A percentile compares a stretch with the other conserved stretches of the same genome.
phyloP scores from a whole-genome alignment of 1,284 basidiomycete genomes.

The Xerocomus amazonicus region DNA sequence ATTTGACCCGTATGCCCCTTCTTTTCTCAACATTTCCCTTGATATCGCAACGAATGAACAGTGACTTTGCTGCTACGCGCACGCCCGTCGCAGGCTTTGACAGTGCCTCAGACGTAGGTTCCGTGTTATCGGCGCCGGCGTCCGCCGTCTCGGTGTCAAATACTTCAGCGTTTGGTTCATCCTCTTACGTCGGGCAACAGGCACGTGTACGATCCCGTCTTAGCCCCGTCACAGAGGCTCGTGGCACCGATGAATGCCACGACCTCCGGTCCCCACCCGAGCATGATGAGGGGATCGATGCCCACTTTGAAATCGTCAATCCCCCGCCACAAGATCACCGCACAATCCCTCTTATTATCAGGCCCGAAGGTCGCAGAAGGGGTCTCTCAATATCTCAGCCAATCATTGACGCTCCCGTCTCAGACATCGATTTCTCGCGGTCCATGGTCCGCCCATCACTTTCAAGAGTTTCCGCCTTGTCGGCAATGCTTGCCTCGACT shows the following conservation, averaged over 20 bases:
- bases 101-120: slow-evolving; percentile 55
- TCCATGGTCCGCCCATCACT: slow-evolving; percentile 43
- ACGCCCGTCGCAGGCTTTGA: slow-evolving; percentile 47
- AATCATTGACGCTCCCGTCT: slow-evolving; percentile 19
- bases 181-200: slow-evolving; percentile 41
- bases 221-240: slow-evolving; percentile 64
- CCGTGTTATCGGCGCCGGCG: slow-evolving; percentile 48
- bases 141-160: slow-evolving; percentile 50
- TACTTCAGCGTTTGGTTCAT: slow-evolving; percentile 47
- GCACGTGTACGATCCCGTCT: slow-evolving; percentile 49
- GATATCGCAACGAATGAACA: slow-evolving; percentile 18
- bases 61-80: slow-evolving; percentile 50
- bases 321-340: slow-evolving; percentile 26
- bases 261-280: slow-evolving; percentile 17
- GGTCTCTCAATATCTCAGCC: slow-evolving; percentile 27
- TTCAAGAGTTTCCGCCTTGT: slow-evolving; percentile 55
- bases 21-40: background rate
- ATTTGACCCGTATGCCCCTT: slow-evolving; percentile 64
- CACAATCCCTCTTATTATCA: slow-evolving; percentile 14
- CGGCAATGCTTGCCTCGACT: slow-evolving; percentile 61
- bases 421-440: slow-evolving; percentile 49
- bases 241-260: slow-evolving; percentile 19
- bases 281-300: slow-evolving; percentile 33
- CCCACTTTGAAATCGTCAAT: slow-evolving; percentile 47
- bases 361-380: slow-evolving; percentile 26